Evolutionary conservation across 2,329 filamentous ascomycete species (phyloP), one percentile per base, ranked within the genome.

Genomic region (Exophiala bonariae): DNA sequence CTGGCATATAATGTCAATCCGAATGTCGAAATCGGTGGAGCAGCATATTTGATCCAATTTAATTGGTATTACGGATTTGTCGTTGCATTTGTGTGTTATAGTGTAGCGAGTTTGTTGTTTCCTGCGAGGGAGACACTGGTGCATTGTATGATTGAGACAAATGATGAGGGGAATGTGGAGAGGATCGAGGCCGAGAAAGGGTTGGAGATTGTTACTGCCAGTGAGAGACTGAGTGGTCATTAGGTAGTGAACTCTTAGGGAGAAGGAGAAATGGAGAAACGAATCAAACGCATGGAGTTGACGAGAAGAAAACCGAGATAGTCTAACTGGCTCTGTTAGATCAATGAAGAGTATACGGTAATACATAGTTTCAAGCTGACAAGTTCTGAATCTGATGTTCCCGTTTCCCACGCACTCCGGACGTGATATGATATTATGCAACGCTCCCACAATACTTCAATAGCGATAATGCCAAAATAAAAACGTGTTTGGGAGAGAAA

Each of bases 21-120:
- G 3, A 33, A 46, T 16, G 34, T 37, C 20, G 30, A 65, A 57
- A 49, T 49, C 0, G 66, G 67, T 0, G 82, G 82, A 0, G 66
- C 72, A 0, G 63, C 67, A 30, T 75, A 78, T 54, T 67, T 83
- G 3, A 85, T 84, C 59, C 73, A 77, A 18, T 82, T 86, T 59
- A 81, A 83, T 13, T 86, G 82, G 77, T 60, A 86, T 17, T 72
- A 83, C 35, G 82, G 82, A 0, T 84, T 86, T 53, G 66, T 75
- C 8, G 70, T 64, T 0, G 80, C 79, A 4, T 74, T 77, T 14
- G 37, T 80, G 2, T 70, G 84, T 0, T 86, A 85, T 64, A 66
- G 76, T 7, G 57, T 50, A 0, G 56, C 85, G 14, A 50, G 47
- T 40, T 31, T 50, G 18, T 3, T 47, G 10, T 54, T 36, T 18